These are phyloP conservation scores for Xylaria longipes DNA, from an alignment of 495 filamentous ascomycete species.

Conservation along the genomic window DNA sequence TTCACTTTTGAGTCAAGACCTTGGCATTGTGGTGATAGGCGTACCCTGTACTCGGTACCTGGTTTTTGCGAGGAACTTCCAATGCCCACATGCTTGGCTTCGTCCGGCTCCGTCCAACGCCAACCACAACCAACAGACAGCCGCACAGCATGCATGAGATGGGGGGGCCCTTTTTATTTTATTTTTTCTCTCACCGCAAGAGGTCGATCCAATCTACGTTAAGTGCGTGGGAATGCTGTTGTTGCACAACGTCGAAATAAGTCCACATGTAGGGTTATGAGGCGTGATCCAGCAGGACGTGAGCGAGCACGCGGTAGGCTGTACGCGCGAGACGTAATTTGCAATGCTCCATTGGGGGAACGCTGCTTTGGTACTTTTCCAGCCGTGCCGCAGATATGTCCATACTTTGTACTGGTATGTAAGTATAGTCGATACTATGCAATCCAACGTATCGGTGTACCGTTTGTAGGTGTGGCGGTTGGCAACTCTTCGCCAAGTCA, in stretches of 20 bases:
- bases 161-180: too few relatives aligned
- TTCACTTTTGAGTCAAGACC: neutral
- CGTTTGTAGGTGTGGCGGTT: neutral
- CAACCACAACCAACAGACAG: conserved; percentile 15
- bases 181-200: conserved; percentile 19
- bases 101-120: conserved; percentile 11
- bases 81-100: conserved; percentile 12
- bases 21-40: neutral
- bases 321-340: neutral
- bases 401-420: too few relatives aligned
- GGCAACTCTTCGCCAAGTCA: neutral
- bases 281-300: neutral
- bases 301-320: conserved; percentile 3
- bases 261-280: neutral
- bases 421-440: neutral
- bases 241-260: neutral
- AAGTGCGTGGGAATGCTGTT: neutral
- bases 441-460: neutral
- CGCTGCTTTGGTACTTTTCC: conserved; percentile 13
- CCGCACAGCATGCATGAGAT: conserved; percentile 18
- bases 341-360: conserved; percentile 1
- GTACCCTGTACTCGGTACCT: conserved; percentile 7
- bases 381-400: neutral
- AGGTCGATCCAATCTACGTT: conserved; percentile 12
- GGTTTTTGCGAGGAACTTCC: neutral